Evolutionary conservation across 176 grass and related monocot genomes (phyloP).

Genomic region (Carex cristatella): DNA sequence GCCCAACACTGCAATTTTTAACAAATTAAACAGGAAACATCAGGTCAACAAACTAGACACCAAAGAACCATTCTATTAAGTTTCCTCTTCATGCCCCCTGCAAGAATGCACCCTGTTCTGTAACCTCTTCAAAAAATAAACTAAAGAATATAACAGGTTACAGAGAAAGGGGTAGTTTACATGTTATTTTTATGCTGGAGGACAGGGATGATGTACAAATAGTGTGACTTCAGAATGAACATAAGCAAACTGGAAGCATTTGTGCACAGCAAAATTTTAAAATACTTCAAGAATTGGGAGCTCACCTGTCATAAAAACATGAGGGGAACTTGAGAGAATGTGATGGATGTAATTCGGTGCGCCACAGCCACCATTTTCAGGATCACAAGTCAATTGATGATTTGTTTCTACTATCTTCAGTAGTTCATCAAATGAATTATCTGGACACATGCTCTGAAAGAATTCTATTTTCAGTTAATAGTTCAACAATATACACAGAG

Average conservation of each 20-base stretch:
- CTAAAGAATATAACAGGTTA: constrained; percentile 20
- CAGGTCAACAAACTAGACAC: constrained; percentile 1
- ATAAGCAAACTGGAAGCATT: background rate
- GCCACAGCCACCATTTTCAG: constrained; percentile 71
- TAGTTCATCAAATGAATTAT: constrained; percentile 79
- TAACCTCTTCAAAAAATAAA: background rate
- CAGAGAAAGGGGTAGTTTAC: background rate
- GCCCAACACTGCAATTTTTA: constrained; percentile 64
- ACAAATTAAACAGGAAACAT: background rate
- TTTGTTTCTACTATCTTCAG: constrained; percentile 89
- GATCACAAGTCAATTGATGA: constrained; percentile 81
- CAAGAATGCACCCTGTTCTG: background rate
- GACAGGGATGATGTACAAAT: background rate
- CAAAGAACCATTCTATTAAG: background rate
- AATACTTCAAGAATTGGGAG: constrained; percentile 23
- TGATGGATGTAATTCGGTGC: constrained; percentile 81
- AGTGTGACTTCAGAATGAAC: background rate
- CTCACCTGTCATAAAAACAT: constrained; percentile 96
- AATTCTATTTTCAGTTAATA: background rate
- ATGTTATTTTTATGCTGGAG: constrained; percentile 1
- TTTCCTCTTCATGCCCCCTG: background rate
- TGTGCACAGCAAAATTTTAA: background rate
- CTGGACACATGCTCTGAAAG: constrained; percentile 64
- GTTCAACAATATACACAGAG: constrained; percentile 10
- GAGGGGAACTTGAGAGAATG: constrained; percentile 68